These are phyloP conservation scores for Coemansia aciculifera DNA, from an alignment of 192 early-diverging fungal species.

Conservation along the genomic window DNA sequence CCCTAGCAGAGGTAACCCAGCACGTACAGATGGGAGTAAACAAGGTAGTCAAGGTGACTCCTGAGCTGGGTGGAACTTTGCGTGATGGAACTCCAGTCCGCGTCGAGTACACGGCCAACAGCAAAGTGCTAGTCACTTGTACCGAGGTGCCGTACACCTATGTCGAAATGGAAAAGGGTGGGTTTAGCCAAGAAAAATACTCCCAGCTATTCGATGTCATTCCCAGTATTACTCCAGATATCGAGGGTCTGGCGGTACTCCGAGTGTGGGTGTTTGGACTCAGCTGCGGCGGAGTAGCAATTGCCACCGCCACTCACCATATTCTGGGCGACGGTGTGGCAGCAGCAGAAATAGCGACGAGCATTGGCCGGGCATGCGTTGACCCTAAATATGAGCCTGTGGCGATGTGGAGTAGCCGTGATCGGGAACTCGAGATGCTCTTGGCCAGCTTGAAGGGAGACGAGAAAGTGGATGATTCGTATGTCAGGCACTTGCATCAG, in stretches of 20 bases:
- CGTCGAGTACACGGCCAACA: neutral
- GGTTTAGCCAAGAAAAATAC: constrained; percentile 25
- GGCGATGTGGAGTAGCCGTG: neutral
- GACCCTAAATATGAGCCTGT: neutral
- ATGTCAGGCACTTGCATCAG: neutral
- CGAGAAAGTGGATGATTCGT: neutral
- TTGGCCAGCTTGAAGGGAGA: neutral
- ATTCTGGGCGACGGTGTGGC: constrained; percentile 16
- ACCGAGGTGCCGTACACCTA: constrained; percentile 2
- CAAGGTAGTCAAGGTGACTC: constrained; percentile 2
- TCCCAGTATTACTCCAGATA: neutral
- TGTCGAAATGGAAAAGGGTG: neutral
- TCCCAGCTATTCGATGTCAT: constrained; percentile 12
- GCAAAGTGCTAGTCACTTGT: neutral
- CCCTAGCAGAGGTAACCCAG: neutral
- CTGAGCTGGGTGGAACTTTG: constrained; percentile 17
- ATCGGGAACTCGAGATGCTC: neutral
- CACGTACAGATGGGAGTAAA: constrained; percentile 16
- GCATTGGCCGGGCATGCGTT: constrained; percentile 2
- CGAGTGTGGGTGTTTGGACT: constrained; percentile 11
- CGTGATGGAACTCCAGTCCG: constrained; percentile 1
- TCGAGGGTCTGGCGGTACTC: constrained; percentile 19
- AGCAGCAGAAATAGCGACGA: neutral
- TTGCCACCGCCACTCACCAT: constrained; percentile 24
- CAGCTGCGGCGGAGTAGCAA: constrained; percentile 1